A percentile compares a stretch with the other conserved stretches of the same genome.
Evolutionary conservation across 1,139 yeast genomes (phyloP).

Genomic region (Taphrina betulina): DNA sequence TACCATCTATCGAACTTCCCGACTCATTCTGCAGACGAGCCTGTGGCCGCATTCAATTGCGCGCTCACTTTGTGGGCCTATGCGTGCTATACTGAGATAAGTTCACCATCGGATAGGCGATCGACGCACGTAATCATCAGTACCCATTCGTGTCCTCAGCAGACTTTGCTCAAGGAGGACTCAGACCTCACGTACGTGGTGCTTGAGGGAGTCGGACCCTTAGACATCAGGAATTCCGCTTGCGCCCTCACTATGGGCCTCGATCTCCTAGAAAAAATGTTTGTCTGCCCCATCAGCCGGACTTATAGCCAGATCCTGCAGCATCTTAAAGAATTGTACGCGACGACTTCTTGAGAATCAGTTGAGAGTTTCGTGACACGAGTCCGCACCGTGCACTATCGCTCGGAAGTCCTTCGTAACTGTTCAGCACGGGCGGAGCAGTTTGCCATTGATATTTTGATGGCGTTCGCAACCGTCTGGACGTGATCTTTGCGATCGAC

Average conservation of each 20-base stretch:
- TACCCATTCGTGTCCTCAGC: not conserved
- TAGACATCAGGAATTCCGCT: not conserved
- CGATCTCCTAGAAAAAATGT: not conserved
- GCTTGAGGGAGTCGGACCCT: not conserved
- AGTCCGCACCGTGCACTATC: too few species aligned
- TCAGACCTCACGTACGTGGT: not conserved
- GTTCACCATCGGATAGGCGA: not conserved
- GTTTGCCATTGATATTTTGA: too few species aligned
- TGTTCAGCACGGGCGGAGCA: too few species aligned
- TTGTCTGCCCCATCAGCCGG: slow-evolving; percentile 3
- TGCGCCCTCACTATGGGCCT: not conserved
- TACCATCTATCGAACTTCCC: not conserved
- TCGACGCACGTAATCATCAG: not conserved
- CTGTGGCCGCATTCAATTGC: slow-evolving; percentile 4
- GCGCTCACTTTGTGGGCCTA: slow-evolving; percentile 2
- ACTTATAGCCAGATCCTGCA: not conserved
- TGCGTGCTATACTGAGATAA: not conserved
- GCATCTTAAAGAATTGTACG: too few species aligned
- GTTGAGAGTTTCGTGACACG: too few species aligned
- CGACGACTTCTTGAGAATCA: too few species aligned
- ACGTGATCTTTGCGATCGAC: too few species aligned
- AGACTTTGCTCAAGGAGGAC: not conserved
- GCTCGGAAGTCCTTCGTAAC: too few species aligned
- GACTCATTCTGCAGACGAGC: not conserved
- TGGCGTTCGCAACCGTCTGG: too few species aligned